Base-by-base conservation (phyloP, 164 flowering plant species). In the Hamamelis virginiana region DNA sequence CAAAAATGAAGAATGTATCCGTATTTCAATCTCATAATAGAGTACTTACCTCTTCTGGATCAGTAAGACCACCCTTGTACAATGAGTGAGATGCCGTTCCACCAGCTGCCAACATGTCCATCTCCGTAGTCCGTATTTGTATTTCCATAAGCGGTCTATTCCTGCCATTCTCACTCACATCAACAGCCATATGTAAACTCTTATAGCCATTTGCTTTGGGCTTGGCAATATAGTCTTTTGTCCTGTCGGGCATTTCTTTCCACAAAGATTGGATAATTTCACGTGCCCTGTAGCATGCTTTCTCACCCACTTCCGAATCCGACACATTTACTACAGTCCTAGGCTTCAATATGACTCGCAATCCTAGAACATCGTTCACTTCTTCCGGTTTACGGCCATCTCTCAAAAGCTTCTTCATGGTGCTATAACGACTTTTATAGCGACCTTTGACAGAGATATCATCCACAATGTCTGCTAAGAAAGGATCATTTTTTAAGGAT, bases 171-270 rank as follows among this genome's bases (percentile, higher is more conserved):
- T 84, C 90, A 72, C 91, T 84, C 44, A 88, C 82, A 82, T 94
- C 94, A 74, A 92, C 95, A 0, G 97, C 97, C 95, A 94, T 84
- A 72, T 94, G 97, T 60, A 92, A 82, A 72, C 98, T 94, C 72
- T 75, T 76, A 70, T 94, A 92, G 9, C 98, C 98, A 84, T 95
- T 95, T 66, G 83, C 80, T 77, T 95, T 95, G 18, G 98, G 98
- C 64, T 58, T 76, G 22, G 89, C 79, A 74, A 95, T 88, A 63
- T 92, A 92, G 72, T 91, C 97, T 80, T 91, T 91, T 9, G 89
- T 79, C 74, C 97, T 77, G 61, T 77, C 76, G 1, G 94, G 90
- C 38, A 92, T 79, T 74, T 91, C 97, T 70, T 81, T 88, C 98
- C 98, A 92, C 71, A 92, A 59, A 47, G 83, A 82, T 55, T 69